These are phyloP conservation scores for Bremia lactucae DNA, from an alignment of 352 stramenopile species.

Conservation along the genomic window DNA sequence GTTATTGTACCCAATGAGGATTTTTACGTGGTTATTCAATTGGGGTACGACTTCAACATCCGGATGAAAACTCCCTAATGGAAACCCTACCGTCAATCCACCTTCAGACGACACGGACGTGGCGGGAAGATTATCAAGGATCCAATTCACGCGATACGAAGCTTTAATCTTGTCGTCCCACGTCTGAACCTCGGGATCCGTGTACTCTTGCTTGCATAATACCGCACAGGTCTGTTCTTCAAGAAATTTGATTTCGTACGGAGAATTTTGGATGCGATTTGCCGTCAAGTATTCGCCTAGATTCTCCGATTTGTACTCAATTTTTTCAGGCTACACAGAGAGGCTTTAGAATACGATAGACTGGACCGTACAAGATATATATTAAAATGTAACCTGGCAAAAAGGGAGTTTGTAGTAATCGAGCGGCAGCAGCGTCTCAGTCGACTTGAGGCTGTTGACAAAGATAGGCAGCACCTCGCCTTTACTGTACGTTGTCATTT, in stretches of 20 bases:
- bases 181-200: conserved; percentile 87
- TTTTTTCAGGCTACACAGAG: conserved; percentile 54
- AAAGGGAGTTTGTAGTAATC: conserved; percentile 98
- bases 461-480: conserved; percentile 82
- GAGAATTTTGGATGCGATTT: conserved; percentile 98
- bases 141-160: conserved; percentile 97
- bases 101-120: conserved; percentile 60
- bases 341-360: no score
- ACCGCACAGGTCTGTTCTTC: conserved; percentile 61
- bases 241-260: conserved; percentile 91
- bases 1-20: conserved; percentile 97
- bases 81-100: conserved; percentile 71
- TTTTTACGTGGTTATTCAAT: conserved; percentile 99
- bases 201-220: conserved; percentile 78
- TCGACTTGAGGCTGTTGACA: conserved; percentile 91
- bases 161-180: conserved; percentile 92
- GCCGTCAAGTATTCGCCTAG: conserved; percentile 97
- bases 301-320: conserved; percentile 97
- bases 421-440: conserved; percentile 92
- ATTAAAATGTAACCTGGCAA: conserved; percentile 70
- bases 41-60: conserved; percentile 85
- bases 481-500: conserved; percentile 85
- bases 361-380: neutral
- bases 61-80: conserved; percentile 84
- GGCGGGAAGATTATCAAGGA: conserved; percentile 97